These are phyloP conservation scores for Chytriomyces sp. DNA, from an alignment of 192 early-diverging fungal species.

Conservation along the genomic window DNA sequence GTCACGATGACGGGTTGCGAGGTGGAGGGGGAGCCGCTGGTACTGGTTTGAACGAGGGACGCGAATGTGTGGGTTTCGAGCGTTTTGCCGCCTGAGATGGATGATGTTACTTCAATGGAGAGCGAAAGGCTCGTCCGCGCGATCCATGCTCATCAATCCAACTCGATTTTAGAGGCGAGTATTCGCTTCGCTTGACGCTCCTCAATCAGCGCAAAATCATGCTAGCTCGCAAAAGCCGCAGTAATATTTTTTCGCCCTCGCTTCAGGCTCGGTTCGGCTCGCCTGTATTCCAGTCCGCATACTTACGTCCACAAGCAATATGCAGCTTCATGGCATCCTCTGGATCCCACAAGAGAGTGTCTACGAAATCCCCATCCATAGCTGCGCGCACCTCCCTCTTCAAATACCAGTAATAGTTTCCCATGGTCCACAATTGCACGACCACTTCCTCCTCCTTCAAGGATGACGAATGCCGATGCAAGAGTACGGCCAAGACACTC, in stretches of 20 bases:
- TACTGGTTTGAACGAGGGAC: conserved; percentile 16
- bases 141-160: no score
- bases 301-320: conserved; percentile 37
- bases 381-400: conserved; percentile 74
- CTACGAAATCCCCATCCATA: conserved; percentile 32
- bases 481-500: conserved; percentile 73
- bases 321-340: conserved; percentile 71
- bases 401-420: conserved; percentile 97
- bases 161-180: no score
- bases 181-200: no score
- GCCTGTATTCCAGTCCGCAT: no score
- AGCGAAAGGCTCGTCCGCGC: no score
- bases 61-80: conserved; percentile 7
- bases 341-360: conserved; percentile 78
- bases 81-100: conserved; percentile 7
- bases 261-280: no score
- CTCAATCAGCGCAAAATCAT: no score
- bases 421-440: conserved; percentile 90
- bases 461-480: conserved; percentile 20
- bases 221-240: no score
- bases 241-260: conserved; percentile 16
- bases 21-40: conserved; percentile 42
- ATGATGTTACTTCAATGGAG: no score
- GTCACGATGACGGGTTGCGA: conserved; percentile 72
- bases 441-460: conserved; percentile 7